Conservation (phyloP, 768 basidiomycete species). For the Hericium rajendrae region DNA sequence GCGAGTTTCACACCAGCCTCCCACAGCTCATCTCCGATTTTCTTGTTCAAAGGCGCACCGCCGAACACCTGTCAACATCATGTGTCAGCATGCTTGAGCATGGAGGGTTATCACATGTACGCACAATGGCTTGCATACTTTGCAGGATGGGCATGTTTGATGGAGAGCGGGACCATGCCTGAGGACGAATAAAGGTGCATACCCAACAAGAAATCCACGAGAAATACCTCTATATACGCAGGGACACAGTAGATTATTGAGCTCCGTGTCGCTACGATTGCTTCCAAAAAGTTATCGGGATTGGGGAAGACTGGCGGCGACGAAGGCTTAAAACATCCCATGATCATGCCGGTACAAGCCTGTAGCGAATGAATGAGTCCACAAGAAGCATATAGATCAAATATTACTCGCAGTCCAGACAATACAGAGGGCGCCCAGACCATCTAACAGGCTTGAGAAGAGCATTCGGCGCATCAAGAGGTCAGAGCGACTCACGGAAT, state of each 20-base stretch:
- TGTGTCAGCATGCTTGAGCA: neutral
- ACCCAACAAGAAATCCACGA: neutral
- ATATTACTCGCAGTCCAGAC: too few species aligned
- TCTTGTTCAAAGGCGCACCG: conserved; percentile 29
- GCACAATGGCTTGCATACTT: conserved; percentile 9
- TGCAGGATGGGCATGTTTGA: conserved; percentile 4
- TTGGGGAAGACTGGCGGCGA: conserved; percentile 16
- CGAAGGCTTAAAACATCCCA: conserved; percentile 16
- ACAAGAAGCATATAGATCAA: too few species aligned
- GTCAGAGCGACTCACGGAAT: neutral
- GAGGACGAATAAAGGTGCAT: neutral
- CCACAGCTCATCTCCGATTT: conserved; percentile 24
- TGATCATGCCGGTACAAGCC: conserved; percentile 8
- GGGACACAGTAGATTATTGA: conserved; percentile 16
- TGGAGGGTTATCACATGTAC: neutral
- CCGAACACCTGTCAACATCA: conserved; percentile 21
- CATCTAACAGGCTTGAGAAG: neutral
- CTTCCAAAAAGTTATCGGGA: conserved; percentile 13
- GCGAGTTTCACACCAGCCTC: conserved; percentile 24
- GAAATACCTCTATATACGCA: conserved; percentile 18
- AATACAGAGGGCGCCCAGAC: conserved; percentile 2
- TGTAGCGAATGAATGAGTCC: too few species aligned
- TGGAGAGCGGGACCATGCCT: conserved; percentile 16
- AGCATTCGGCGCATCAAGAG: neutral
- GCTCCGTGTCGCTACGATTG: conserved; percentile 4